Evolutionary conservation across 2,329 filamentous ascomycete species (phyloP), one percentile per base, ranked within the genome.

Genomic region (Diaporthe australafricana): DNA sequence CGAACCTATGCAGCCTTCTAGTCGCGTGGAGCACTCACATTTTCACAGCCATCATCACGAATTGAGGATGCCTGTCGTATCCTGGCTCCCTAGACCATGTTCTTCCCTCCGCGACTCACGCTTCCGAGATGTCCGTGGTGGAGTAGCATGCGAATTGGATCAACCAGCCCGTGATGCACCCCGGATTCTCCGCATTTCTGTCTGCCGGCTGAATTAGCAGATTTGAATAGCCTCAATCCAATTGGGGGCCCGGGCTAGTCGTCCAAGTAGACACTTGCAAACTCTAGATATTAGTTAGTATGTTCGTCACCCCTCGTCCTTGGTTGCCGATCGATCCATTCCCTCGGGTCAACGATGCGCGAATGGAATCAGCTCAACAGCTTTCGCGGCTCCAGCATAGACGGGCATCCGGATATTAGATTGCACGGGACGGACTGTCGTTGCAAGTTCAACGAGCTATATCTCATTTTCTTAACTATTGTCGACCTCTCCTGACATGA

Each of bases 151-250:
- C 40, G n/a, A 20, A 27, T 27, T 32, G 35, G 38, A 69, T 47
- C 53, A 45, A 50, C 65, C 7, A 56, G 22, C 42, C 40, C 42
- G 42, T 20, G 45, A 53, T 67, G 68, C 60, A 70, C 68, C 68
- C 67, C 67, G 32, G 68, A 38, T 71, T 73, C 71, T 73, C 68
- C 71, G 71, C 71, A 73, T 71, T 55, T n/a, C 35, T 17, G 38
- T 48, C n/a, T 48, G 48, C 55, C 68, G 62, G 60, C 38, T 68
- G 47, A 55, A 50, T 32, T 60, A 45, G 22, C 42, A 52, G 16
- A 50, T 71, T 55, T 56, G 70, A 67, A 73, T 63, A 48, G 50
- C 68, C 70, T 71, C 70, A 69, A 72, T 53, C 12, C 30, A 40
- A 22, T 38, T n/a, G 55, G 65, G 65, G 70, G 5, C 55, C n/a